phyloP scores from a whole-genome alignment of 169 alveolate species.

The Cryptosporidium bovis region DNA sequence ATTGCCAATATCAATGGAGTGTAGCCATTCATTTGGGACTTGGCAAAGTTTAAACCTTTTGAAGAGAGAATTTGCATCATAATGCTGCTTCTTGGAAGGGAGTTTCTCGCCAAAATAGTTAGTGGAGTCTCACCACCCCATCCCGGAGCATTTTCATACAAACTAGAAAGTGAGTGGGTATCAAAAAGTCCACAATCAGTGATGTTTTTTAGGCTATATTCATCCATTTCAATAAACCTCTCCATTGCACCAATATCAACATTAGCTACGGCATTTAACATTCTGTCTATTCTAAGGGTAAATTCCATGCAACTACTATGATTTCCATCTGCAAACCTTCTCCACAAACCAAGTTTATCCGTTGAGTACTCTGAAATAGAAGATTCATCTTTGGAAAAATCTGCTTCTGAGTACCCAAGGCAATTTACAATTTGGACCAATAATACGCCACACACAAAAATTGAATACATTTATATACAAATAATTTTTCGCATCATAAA shows the following conservation, averaged over 20 bases:
- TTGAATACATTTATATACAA: background rate
- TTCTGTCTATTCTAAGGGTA: conserved; percentile 61
- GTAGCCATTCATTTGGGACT: conserved; percentile 64
- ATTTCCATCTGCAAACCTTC: conserved; percentile 40
- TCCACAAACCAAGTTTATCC: conserved; percentile 37
- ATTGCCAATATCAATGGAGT: conserved; percentile 69
- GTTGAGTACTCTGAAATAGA: conserved; percentile 17
- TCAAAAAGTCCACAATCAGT: background rate
- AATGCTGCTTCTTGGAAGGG: conserved; percentile 60
- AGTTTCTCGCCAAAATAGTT: conserved; percentile 49
- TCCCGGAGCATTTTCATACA: conserved; percentile 73
- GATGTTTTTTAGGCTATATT: conserved; percentile 9
- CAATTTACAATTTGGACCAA: conserved; percentile 4
- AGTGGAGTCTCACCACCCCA: conserved; percentile 75
- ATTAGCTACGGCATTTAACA: conserved; percentile 67
- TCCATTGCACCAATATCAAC: conserved; percentile 71
- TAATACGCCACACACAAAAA: background rate
- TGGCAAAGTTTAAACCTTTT: conserved; percentile 49
- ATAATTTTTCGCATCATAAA: background rate
- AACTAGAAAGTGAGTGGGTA: conserved; percentile 13
- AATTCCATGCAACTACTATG: conserved; percentile 38
- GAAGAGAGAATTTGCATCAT: conserved; percentile 66
- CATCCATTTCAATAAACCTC: conserved; percentile 58
- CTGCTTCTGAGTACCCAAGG: background rate
- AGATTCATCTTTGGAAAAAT: conserved; percentile 3